Evolutionary conservation across 2,329 filamentous ascomycete species (phyloP), one percentile per base, ranked within the genome.

Genomic region (Arthrobotrys musiformis): DNA sequence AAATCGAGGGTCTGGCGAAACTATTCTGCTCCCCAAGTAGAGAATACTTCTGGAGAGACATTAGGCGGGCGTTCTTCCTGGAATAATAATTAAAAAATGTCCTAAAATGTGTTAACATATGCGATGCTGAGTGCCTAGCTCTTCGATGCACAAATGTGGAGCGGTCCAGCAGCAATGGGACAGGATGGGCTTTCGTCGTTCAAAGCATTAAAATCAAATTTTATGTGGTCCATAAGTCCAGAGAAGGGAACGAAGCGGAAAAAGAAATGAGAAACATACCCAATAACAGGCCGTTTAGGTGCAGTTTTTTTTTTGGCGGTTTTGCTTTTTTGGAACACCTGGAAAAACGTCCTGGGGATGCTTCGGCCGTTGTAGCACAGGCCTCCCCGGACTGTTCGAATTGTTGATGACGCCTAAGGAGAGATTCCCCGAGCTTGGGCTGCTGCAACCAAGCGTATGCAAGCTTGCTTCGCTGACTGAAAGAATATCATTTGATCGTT

Each of bases 341-440:
- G 46, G 26, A 58, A 56, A 35, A 60, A 56, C 35, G 63, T 40
- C 7, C 40, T 44, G 50, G 60, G 72, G 70, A 60, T 54, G 19
- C 64, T 69, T 70, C 73, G 73, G 73, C 73, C 73, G 73, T 77
- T 70, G 73, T 61, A 26, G 42, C 28, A 61, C 73, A 77, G 66
- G 66, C 50, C 28, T 46, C 66, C 73, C 73, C 66, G 66, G 42
- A 40, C 66, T 58, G 17, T 28, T 70, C 42, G 30, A 50, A 35
- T 56, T 50, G 46, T 26, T 64, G 35, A 76, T 76, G 73, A 70
- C 73, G 73, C 73, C 66, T 70, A 54, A 35, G 46, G 60, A 48
- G 35, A 42, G 37, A 33, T 35, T 40, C 26, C 69, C 69, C 13
- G 15, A 24, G 13, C 52, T 30, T 24, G 2, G 24, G 44, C 40